Base-by-base conservation (phyloP, 1,139 yeast genomes). In the Lodderomyces metapsilosis region DNA sequence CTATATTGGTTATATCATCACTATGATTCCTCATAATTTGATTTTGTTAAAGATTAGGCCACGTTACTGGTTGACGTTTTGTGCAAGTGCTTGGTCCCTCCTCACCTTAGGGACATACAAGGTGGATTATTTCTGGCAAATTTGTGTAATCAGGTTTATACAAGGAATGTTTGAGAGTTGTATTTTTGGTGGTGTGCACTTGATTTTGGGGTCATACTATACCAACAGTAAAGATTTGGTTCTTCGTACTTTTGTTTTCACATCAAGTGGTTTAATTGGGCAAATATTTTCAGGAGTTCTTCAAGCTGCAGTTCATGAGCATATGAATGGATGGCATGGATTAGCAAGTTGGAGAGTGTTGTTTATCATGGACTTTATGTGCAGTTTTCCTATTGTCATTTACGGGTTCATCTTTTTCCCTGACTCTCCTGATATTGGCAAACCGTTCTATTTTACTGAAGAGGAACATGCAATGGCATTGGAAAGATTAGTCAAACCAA, bases 251-350 rank as follows among this genome's bases (percentile, higher is more conserved):
- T 81, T 81, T 3, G 62, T 76, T 8, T 78, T 77, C 53, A 75
- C 81, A 0, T 63, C 74, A 35, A 68, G 80, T 24, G 82, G 82
- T 4, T 75, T 84, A 53, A 68, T 84, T 46, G 86, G 91, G n/a
- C 89, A 92, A 57, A 94, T 91, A 5, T 85, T 86, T 62, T 85
- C 88, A 40, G 94, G 94, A 43, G 78, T 88, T 36, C 75, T 87
- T 47, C 73, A 71, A 33, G 73, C 68, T 16, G 71, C 71, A 22
- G 68, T 69, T 41, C 58, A 68, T 36, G 57, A 66, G 38, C 58
- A 57, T 44, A 60, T 71, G 64, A 71, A 69, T 38, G 64, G 64
- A n/a, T 54, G 48, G 5, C 53, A 52, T 34, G 71, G 71, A n/a
- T 53, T 75, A 34, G 54, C 64, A 28, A 70, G 84, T 3, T 84